Base-by-base conservation (phyloP, 1,284 basidiomycete genomes). In the Heterobasidion occidentale region DNA sequence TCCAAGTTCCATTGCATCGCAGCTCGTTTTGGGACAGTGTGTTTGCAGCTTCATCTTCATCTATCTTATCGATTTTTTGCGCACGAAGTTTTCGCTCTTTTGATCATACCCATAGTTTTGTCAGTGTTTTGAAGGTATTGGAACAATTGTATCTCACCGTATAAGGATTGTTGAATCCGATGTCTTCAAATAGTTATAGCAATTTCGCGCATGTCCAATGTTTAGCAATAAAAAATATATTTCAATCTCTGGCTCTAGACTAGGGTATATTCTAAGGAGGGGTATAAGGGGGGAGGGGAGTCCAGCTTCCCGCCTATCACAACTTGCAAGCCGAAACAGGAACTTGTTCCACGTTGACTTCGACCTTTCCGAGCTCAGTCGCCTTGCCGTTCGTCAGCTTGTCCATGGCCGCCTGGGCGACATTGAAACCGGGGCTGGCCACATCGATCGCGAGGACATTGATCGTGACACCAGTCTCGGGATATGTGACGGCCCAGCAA, bases 341-440 rank as follows among this genome's bases (percentile, higher is more conserved):
- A 14, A 58, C 44, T 27, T 61, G 55, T 0, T 19, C 33, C 27
- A 54, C 59, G 3, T 46, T 12, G 14, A 60, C 60, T 2, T 55
- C 27, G 8, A 58, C 3, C 1, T 42, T 42, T 8, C 56, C 59
- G 7, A 62, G 36, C 0, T 36, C 34, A 0, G 7, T 52, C 11
- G 70, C 71, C 46, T 68, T 51, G 3, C 55, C 48, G 0, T 52
- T 53, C 20, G 71, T 74, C 54, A 74, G 57, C 1, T 51, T 48
- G 52, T 71, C 58, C 64, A 76, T 68, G 12, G 71, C 73, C 52
- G 42, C 56, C 59, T 67, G 17, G 0, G 73, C 67, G 19, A 73
- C 56, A 20, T 67, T 68, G 53, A 75, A 73, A 0, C 73, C 71
- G 1, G 34, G n/a, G 33, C 9, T 53, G 14, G 71, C 62, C 35